A percentile compares a stretch with the other conserved stretches of the same genome.
phyloP scores from a whole-genome alignment of 441 rosid species.

The Euphorbia schlechtendalii region DNA sequence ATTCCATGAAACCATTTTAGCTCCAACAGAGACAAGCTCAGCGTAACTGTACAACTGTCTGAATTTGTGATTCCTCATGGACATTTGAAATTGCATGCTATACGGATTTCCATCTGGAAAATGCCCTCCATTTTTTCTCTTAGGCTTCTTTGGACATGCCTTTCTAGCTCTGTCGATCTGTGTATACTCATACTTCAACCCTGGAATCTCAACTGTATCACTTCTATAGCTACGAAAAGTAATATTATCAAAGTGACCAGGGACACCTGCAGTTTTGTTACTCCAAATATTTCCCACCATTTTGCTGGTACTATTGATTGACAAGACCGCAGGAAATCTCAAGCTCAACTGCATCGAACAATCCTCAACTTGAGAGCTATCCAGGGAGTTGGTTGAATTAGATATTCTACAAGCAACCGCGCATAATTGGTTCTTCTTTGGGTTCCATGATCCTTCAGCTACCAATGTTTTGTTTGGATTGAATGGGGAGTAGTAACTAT shows the following conservation, averaged over 20 bases:
- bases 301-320: conserved; percentile 38
- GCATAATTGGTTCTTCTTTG: conserved; percentile 38
- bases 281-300: conserved; percentile 61
- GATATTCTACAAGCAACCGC: conserved; percentile 61
- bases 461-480: conserved; percentile 47
- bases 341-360: conserved; percentile 64
- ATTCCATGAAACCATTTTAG: conserved; percentile 13
- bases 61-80: conserved; percentile 33
- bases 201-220: conserved; percentile 28
- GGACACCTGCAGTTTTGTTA: conserved; percentile 32
- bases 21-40: conserved; percentile 50
- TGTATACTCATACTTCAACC: conserved; percentile 49
- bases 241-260: conserved; percentile 37
- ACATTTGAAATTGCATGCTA: conserved; percentile 57
- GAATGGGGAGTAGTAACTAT: conserved; percentile 22
- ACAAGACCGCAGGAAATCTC: conserved; percentile 51
- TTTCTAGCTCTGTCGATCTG: conserved; percentile 29
- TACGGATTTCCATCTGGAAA: conserved; percentile 48
- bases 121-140: conserved; percentile 27
- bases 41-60: conserved; percentile 34
- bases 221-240: conserved; percentile 29
- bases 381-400: conserved; percentile 31
- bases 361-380: conserved; percentile 41
- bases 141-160: conserved; percentile 29
- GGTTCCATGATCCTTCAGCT: conserved; percentile 74